Conservation (phyloP, 2,329 filamentous ascomycete species). For the Xylariales sp. region DNA sequence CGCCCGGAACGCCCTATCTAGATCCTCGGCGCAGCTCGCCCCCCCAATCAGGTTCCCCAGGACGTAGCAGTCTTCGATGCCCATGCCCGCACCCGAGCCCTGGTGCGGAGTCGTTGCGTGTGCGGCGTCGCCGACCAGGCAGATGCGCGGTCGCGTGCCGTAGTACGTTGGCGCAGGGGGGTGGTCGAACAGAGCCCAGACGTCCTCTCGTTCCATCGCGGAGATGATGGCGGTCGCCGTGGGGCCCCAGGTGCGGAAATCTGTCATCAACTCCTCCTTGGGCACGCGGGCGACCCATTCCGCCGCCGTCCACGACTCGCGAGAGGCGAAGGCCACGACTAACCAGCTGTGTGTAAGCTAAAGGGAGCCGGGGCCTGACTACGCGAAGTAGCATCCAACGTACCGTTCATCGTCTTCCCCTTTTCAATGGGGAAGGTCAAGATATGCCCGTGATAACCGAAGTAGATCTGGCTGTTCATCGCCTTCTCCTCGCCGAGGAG, state of each 20-base stretch:
- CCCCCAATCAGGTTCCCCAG: conserved; percentile 59
- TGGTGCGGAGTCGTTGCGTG: conserved; percentile 71
- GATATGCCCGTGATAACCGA: conserved; percentile 66
- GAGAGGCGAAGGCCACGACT: conserved; percentile 47
- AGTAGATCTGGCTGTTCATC: conserved; percentile 45
- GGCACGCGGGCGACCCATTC: conserved; percentile 45
- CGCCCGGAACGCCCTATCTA: conserved; percentile 60
- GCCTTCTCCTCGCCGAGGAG: conserved; percentile 58
- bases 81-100: conserved; percentile 68
- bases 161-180: conserved; percentile 57
- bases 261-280: conserved; percentile 43
- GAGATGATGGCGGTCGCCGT: conserved; percentile 37
- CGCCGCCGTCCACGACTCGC: conserved; percentile 40
- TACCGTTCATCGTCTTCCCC: conserved; percentile 48
- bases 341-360: conserved; percentile 7
- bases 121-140: conserved; percentile 70
- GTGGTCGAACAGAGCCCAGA: conserved; percentile 60
- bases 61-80: conserved; percentile 62
- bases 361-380: background rate
- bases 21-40: conserved; percentile 48
- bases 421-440: conserved; percentile 65
- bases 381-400: conserved; percentile 5
- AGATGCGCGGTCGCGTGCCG: conserved; percentile 52
- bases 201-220: conserved; percentile 55
- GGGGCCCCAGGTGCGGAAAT: conserved; percentile 43